These are phyloP conservation scores for Sarocladium strictum DNA, from an alignment of 2,329 filamentous ascomycete species.

Conservation along the genomic window DNA sequence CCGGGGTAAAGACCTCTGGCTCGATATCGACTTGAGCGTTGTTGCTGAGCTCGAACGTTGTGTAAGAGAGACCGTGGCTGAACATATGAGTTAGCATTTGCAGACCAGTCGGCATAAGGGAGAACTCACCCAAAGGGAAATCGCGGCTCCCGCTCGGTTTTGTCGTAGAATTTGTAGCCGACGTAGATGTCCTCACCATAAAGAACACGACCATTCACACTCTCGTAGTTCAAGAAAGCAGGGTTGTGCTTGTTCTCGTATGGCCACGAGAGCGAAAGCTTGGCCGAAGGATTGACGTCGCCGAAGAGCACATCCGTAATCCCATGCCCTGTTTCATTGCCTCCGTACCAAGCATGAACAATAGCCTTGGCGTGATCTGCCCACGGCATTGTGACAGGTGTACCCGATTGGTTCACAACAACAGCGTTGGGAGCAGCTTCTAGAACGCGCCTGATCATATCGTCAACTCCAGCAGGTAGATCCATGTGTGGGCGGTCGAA, in stretches of 20 bases:
- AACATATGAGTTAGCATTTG: neutral
- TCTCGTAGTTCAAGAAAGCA: slow-evolving; percentile 60
- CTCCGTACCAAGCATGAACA: slow-evolving; percentile 34
- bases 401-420: slow-evolving; percentile 73
- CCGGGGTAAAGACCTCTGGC: slow-evolving; percentile 5
- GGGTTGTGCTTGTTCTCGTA: slow-evolving; percentile 54
- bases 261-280: slow-evolving; percentile 6
- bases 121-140: slow-evolving; percentile 54
- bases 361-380: slow-evolving; percentile 50
- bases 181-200: slow-evolving; percentile 71
- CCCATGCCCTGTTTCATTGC: slow-evolving; percentile 61
- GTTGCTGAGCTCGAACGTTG: slow-evolving; percentile 50
- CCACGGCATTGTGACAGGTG: slow-evolving; percentile 69
- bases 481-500: slow-evolving; percentile 66
- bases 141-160: slow-evolving; percentile 34
- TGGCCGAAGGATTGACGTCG: slow-evolving; percentile 44
- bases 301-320: slow-evolving; percentile 62
- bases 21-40: slow-evolving; percentile 8
- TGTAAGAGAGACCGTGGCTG: slow-evolving; percentile 61
- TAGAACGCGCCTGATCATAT: slow-evolving; percentile 48
- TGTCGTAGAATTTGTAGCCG: slow-evolving; percentile 66
- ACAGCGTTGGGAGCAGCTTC: slow-evolving; percentile 51
- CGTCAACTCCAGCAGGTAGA: slow-evolving; percentile 53
- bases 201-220: slow-evolving; percentile 57
- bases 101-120: neutral